Evolutionary conservation across 768 basidiomycete species (phyloP).

Genomic region (Trametes villosa): DNA sequence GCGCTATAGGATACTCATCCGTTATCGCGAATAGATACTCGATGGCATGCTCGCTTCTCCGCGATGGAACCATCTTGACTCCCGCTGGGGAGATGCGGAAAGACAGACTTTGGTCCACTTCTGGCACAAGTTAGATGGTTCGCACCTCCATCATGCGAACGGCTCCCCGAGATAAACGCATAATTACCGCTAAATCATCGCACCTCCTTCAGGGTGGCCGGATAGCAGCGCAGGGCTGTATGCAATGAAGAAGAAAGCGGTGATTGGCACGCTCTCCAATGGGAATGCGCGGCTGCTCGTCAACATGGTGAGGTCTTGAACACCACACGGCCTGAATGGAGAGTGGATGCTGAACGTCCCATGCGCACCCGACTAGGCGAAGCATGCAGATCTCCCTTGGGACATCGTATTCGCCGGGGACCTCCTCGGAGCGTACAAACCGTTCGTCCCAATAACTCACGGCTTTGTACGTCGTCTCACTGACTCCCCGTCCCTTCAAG

Average conservation of each 20-base stretch:
- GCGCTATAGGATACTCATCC: neutral
- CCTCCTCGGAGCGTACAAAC: constrained; percentile 65
- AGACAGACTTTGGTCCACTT: constrained; percentile 49
- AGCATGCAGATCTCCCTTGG: constrained; percentile 64
- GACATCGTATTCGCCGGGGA: constrained; percentile 65
- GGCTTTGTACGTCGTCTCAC: neutral
- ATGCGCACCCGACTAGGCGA: no score
- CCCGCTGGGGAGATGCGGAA: constrained; percentile 47
- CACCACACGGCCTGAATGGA: no score
- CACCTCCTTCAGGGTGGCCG: constrained; percentile 51
- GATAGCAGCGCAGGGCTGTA: constrained; percentile 55
- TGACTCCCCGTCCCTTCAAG: constrained; percentile 33
- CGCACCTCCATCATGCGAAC: neutral
- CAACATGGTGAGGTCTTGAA: constrained; percentile 63
- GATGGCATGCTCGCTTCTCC: constrained; percentile 54
- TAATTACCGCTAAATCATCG: neutral
- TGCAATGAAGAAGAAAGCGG: constrained; percentile 51
- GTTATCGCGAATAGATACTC: constrained; percentile 48
- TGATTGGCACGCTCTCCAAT: constrained; percentile 63
- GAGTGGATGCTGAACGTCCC: no score
- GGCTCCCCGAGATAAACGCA: neutral
- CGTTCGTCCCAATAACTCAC: constrained; percentile 41
- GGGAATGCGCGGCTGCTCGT: constrained; percentile 64
- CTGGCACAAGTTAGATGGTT: constrained; percentile 67
- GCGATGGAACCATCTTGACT: constrained; percentile 55